These are phyloP conservation scores for Suillus decipiens DNA, from an alignment of 768 basidiomycete species.

Conservation along the genomic window DNA sequence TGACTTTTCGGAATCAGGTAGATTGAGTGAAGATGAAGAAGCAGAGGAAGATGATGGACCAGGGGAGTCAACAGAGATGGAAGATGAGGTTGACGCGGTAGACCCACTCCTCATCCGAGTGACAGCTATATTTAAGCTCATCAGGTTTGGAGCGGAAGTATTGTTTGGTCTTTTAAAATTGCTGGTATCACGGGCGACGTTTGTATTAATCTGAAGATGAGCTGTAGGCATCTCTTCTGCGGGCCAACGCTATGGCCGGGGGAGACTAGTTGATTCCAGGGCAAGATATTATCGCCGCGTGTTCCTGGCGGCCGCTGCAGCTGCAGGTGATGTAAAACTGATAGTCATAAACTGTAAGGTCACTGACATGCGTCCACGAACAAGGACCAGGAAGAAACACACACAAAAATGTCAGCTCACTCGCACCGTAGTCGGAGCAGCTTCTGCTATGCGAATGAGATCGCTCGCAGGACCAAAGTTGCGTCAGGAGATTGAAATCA, in stretches of 20 bases:
- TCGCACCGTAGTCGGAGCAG: neutral
- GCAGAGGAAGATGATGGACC: conserved; percentile 55
- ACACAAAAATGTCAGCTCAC: neutral
- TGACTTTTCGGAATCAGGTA: conserved; percentile 38
- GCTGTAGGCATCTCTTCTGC: conserved; percentile 40
- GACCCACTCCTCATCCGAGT: conserved; percentile 50
- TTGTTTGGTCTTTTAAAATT: conserved; percentile 34
- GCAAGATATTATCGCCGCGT: conserved; percentile 1
- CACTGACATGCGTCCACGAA: neutral
- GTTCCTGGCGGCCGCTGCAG: neutral
- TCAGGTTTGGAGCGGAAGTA: conserved; percentile 22
- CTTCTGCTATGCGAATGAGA: neutral
- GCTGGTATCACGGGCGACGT: conserved; percentile 35
- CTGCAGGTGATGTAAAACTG: neutral
- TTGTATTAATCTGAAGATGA: conserved; percentile 53
- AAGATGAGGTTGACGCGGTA: conserved; percentile 57
- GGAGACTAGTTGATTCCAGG: neutral
- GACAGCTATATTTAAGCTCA: conserved; percentile 11
- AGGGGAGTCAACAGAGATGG: conserved; percentile 57
- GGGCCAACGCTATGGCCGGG: neutral
- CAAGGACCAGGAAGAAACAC: neutral
- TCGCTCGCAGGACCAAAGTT: neutral
- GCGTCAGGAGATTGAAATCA: neutral
- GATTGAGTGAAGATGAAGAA: conserved; percentile 48
- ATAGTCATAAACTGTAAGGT: conserved; percentile 3